phyloP scores from a whole-genome alignment of 306 rosid genomes.

The Senna tora region DNA sequence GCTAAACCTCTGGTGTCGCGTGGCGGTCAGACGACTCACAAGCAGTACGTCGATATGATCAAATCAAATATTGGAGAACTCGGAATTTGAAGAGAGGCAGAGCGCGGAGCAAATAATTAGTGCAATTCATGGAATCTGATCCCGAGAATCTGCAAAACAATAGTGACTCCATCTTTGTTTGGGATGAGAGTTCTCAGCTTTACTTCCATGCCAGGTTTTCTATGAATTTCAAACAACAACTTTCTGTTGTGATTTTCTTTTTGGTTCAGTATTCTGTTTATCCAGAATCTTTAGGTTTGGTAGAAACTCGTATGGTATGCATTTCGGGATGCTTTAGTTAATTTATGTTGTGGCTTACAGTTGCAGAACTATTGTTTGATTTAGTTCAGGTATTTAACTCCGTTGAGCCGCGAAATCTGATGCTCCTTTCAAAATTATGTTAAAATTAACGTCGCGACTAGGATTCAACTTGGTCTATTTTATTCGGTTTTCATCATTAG shows the following conservation, averaged over 20 bases:
- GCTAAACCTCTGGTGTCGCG: not conserved
- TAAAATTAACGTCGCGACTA: not conserved
- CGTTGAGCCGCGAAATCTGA: not conserved
- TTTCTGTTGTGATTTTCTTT: not conserved
- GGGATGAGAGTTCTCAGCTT: slow-evolving; percentile 79
- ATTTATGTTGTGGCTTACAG: not conserved
- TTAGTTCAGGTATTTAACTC: not conserved
- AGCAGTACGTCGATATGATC: not conserved
- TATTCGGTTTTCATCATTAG: not conserved
- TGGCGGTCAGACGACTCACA: not conserved
- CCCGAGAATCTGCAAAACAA: slow-evolving; percentile 34
- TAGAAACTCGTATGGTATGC: not conserved
- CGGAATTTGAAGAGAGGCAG: not conserved
- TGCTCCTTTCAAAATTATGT: not conserved
- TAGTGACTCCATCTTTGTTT: slow-evolving; percentile 59
- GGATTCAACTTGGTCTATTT: not conserved
- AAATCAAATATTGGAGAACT: slow-evolving; percentile 1
- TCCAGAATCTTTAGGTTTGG: not conserved
- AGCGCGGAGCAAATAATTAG: not conserved
- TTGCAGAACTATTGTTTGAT: not conserved
- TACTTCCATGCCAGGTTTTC: slow-evolving; percentile 81
- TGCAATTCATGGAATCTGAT: slow-evolving; percentile 41
- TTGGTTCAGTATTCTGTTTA: not conserved
- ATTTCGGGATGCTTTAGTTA: not conserved
- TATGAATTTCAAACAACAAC: not conserved